Conservation (phyloP, 257 asterid species). For the Ilex aquifolium region DNA sequence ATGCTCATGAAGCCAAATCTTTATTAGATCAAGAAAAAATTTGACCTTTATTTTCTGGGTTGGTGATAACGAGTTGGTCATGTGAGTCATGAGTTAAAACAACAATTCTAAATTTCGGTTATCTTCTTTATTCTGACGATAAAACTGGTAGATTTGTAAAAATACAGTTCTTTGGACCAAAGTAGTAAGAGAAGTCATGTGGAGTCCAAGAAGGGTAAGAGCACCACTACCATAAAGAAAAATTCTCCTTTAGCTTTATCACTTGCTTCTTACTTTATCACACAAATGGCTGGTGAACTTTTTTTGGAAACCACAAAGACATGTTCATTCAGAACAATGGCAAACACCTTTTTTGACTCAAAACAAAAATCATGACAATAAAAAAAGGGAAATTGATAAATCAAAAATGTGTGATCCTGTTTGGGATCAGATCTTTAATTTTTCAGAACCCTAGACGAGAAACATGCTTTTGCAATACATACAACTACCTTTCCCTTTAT, state of each 20-base stretch:
- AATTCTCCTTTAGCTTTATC: slow-evolving; percentile 8
- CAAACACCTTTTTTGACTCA: slow-evolving; percentile 8
- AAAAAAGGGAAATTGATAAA: not conserved
- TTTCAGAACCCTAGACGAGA: slow-evolving; percentile 11
- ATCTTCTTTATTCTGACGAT: no score
- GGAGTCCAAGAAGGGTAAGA: slow-evolving; percentile 13
- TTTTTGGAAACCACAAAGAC: not conserved
- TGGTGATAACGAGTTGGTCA: no score
- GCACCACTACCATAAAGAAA: slow-evolving; percentile 16
- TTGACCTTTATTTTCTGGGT: no score
- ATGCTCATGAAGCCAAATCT: no score
- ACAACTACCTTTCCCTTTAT: slow-evolving; percentile 11
- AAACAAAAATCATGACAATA: not conserved
- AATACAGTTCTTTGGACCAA: slow-evolving; percentile 1
- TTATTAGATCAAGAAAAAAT: no score
- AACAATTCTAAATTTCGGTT: no score
- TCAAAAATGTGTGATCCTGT: slow-evolving; percentile 3
- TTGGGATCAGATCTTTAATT: slow-evolving; percentile 12
- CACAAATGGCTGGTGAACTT: not conserved
- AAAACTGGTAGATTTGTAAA: no score
- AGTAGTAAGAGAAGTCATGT: not conserved
- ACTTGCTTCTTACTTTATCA: not conserved
- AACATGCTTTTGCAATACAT: slow-evolving; percentile 1
- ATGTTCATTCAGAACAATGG: slow-evolving; percentile 3
- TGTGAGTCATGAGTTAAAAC: no score